phyloP scores from a whole-genome alignment of 179 eudicot genomes.

The Silene vulgaris region DNA sequence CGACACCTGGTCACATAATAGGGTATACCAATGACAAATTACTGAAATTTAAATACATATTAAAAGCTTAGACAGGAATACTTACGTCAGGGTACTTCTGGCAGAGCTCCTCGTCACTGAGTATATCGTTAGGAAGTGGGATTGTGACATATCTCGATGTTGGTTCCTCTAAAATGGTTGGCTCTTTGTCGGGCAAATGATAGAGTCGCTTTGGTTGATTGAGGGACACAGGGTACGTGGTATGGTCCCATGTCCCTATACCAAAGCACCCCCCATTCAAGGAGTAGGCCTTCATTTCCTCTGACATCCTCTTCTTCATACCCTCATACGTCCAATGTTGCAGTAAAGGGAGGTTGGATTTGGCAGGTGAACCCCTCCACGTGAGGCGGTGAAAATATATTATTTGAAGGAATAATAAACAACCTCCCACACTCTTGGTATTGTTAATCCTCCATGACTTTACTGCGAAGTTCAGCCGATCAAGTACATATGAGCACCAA shows the following conservation, averaged over 20 bases:
- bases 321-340: background rate
- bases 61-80: background rate
- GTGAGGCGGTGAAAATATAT: background rate
- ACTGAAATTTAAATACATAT: background rate
- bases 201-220: background rate
- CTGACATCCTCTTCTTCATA: background rate
- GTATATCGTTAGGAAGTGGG: background rate
- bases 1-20: background rate
- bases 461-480: background rate
- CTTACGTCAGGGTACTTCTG: background rate
- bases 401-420: background rate
- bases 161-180: background rate
- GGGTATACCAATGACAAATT: background rate
- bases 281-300: background rate
- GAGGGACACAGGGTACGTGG: background rate
- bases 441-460: background rate
- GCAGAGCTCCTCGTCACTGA: background rate
- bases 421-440: background rate
- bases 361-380: background rate
- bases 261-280: background rate
- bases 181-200: background rate
- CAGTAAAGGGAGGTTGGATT: background rate
- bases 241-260: background rate
- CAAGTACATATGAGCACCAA: background rate
- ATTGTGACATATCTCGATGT: background rate